phyloP scores from a whole-genome alignment of 768 basidiomycete genomes.

The Artomyces pyxidatus region DNA sequence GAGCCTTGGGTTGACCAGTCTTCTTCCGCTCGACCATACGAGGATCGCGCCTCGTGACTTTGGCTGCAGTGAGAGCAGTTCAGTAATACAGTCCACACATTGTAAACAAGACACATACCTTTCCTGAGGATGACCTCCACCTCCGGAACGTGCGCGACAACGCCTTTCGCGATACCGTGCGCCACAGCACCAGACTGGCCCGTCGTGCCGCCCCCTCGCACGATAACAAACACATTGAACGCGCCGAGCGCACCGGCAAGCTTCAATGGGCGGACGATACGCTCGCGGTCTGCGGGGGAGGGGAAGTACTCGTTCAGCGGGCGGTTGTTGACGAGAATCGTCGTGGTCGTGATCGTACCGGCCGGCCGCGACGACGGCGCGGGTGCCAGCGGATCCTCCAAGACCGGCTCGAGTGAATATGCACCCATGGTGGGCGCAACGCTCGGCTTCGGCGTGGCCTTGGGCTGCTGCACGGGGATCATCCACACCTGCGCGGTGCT shows the following conservation, averaged over 20 bases:
- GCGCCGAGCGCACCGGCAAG: constrained; percentile 78
- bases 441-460: not conserved
- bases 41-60: constrained; percentile 83
- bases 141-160: constrained; percentile 63
- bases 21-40: constrained; percentile 99
- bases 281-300: constrained; percentile 67
- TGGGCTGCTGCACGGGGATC: constrained; percentile 43
- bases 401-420: constrained; percentile 3
- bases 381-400: constrained; percentile 9
- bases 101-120: constrained; percentile 39
- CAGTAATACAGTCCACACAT: constrained; percentile 5
- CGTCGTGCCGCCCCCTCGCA: constrained; percentile 81
- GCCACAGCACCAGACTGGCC: constrained; percentile 89
- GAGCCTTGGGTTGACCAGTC: constrained; percentile 85
- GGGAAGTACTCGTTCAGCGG: constrained; percentile 78
- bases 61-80: constrained; percentile 41
- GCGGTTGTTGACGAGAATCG: constrained; percentile 79
- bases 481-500: constrained; percentile 91
- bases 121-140: constrained; percentile 57
- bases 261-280: constrained; percentile 75
- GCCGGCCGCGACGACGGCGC: constrained; percentile 10
- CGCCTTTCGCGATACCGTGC: constrained; percentile 66
- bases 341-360: constrained; percentile 40
- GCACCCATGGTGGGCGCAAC: not conserved
- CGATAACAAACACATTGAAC: constrained; percentile 58